Evolutionary conservation across 2,329 filamentous ascomycete species (phyloP).

Genomic region (Simplicillium sp.): DNA sequence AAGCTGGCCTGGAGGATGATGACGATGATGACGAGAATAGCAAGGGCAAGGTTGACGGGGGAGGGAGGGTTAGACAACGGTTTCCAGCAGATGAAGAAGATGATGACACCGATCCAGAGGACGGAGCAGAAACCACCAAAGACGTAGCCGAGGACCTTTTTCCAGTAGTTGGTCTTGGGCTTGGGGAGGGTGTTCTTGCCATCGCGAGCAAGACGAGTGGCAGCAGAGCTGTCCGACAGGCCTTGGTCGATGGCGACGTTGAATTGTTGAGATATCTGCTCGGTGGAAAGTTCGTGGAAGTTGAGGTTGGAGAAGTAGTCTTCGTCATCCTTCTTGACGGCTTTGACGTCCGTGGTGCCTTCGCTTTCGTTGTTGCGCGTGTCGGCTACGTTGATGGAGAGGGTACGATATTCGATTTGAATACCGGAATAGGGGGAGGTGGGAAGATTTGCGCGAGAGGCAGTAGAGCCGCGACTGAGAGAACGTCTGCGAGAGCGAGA

Average conservation of each 20-base stretch:
- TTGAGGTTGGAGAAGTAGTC: conserved; percentile 33
- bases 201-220: conserved; percentile 25
- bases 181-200: conserved; percentile 31
- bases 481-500: conserved; percentile 14
- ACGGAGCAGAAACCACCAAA: conserved; percentile 39
- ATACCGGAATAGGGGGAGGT: conserved; percentile 23
- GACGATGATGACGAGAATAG: conserved; percentile 35
- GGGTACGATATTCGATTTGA: conserved; percentile 29
- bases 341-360: conserved; percentile 11
- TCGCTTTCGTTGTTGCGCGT: conserved; percentile 19
- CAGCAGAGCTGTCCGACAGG: conserved; percentile 22
- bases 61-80: conserved; percentile 35
- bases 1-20: conserved; percentile 36
- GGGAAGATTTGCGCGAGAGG: conserved; percentile 15
- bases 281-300: conserved; percentile 24
- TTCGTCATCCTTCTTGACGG: conserved; percentile 21
- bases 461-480: conserved; percentile 10
- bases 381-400: conserved; percentile 29
- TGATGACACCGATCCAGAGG: conserved; percentile 34
- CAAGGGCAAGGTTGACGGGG: conserved; percentile 31
- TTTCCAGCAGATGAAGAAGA: conserved; percentile 38
- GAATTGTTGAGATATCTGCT: conserved; percentile 27
- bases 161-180: conserved; percentile 31
- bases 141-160: conserved; percentile 29
- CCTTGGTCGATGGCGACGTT: conserved; percentile 24